These are phyloP conservation scores for Raphidocelis subcapitata DNA, from an alignment of 139 green algal genomes.

Conservation along the genomic window DNA sequence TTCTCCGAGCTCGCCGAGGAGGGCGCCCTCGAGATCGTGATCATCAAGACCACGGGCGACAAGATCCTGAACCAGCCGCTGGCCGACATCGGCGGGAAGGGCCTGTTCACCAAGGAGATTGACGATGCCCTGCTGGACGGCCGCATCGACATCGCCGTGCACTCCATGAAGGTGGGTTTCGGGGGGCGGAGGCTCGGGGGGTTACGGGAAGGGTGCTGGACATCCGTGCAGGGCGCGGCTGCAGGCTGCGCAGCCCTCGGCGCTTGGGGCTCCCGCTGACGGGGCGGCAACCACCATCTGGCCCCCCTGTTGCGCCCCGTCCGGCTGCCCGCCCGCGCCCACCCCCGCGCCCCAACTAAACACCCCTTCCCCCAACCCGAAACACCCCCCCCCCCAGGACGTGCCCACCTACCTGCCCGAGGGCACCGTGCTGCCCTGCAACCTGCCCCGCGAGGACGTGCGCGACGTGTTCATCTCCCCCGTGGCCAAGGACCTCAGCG, in stretches of 20 bases:
- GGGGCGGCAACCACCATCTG: no score
- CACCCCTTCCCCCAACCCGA: no score
- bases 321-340: no score
- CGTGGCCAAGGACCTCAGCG: conserved; percentile 71
- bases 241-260: no score
- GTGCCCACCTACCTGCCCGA: conserved; percentile 98
- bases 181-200: no score
- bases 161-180: conserved; percentile 96
- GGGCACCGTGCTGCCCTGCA: conserved; percentile 96
- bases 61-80: conserved; percentile 98
- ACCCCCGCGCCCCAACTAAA: no score
- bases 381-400: conserved; percentile 64
- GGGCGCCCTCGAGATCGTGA: conserved; percentile 95
- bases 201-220: no score
- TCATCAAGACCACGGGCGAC: conserved; percentile 99
- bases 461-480: conserved; percentile 97
- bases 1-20: conserved; percentile 92
- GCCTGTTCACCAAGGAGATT: conserved; percentile 99
- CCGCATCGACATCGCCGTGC: conserved; percentile 97
- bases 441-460: conserved; percentile 96
- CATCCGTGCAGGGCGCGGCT: no score
- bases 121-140: conserved; percentile 95
- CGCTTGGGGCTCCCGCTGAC: no score
- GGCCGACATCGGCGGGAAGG: conserved; percentile 99
- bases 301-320: no score